Percentiles rank a stretch among this genome's conserved stretches.
These are phyloP conservation scores for Edhazardia aedis DNA, from an alignment of 371 early-diverging fungal genomes.

Conservation along the genomic window DNA sequence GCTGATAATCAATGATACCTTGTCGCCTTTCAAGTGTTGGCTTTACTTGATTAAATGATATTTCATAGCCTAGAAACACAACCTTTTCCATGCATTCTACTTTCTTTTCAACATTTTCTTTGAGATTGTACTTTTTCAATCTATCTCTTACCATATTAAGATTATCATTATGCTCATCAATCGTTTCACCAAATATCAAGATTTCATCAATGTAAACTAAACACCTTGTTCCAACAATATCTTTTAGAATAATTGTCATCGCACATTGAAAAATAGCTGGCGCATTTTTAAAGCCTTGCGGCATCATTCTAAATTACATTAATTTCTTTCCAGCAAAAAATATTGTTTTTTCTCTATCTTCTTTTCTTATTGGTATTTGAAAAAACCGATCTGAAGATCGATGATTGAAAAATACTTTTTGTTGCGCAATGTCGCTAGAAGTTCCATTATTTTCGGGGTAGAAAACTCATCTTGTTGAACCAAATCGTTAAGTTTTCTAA, in stretches of 20 bases:
- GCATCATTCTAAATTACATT: conserved; percentile 3
- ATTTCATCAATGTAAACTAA: conserved; percentile 17
- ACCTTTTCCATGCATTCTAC: background rate
- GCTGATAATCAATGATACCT: background rate
- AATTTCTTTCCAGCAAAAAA: conserved; percentile 1
- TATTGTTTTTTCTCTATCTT: background rate
- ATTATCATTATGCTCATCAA: conserved; percentile 9
- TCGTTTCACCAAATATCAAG: background rate
- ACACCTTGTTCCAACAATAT: conserved; percentile 6
- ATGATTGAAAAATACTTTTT: background rate
- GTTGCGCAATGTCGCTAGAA: background rate
- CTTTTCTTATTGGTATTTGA: background rate
- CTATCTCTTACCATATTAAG: conserved; percentile 4
- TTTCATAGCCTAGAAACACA: background rate
- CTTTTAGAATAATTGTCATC: conserved; percentile 5
- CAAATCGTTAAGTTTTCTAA: conserved; percentile 4
- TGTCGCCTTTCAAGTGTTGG: background rate
- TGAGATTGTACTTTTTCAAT: too few relatives aligned
- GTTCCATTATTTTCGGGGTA: conserved; percentile 5
- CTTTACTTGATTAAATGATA: background rate
- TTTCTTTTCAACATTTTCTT: conserved; percentile 10
- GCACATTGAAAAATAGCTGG: conserved; percentile 23
- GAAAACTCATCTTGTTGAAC: background rate
- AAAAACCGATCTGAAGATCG: conserved; percentile 10
- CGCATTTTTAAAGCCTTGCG: too few relatives aligned